These are phyloP conservation scores for Fusarium sp. DNA, from an alignment of 2,329 filamentous ascomycete genomes.

Conservation along the genomic window DNA sequence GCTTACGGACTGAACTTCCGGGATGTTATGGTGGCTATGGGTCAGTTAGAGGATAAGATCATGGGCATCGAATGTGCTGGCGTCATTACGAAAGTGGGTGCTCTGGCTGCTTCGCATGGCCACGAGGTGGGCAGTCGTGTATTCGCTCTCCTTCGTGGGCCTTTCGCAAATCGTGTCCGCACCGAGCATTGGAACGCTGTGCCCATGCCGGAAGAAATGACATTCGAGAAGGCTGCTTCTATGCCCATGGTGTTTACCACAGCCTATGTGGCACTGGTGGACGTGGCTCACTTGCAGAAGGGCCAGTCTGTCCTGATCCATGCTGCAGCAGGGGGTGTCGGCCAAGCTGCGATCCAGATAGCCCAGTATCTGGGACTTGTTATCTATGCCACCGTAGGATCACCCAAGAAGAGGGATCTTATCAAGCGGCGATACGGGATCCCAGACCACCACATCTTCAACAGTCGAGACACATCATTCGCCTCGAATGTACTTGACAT, in stretches of 20 bases:
- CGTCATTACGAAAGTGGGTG: too few species aligned
- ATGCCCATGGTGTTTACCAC: constrained; percentile 23
- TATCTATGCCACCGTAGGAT: constrained; percentile 52
- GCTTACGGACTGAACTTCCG: constrained; percentile 2
- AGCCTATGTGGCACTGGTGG: constrained; percentile 20
- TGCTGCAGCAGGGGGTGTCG: constrained; percentile 36
- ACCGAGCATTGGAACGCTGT: neutral
- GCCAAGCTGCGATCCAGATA: constrained; percentile 50
- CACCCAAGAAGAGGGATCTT: constrained; percentile 44
- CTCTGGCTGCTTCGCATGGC: neutral
- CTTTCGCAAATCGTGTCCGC: neutral
- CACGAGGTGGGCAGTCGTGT: constrained; percentile 16
- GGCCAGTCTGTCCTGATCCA: constrained; percentile 51
- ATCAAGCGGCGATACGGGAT: neutral
- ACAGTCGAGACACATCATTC: constrained; percentile 1
- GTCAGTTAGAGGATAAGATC: neutral
- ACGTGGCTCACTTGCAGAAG: constrained; percentile 7
- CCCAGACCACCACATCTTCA: constrained; percentile 1
- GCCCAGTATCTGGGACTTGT: constrained; percentile 37
- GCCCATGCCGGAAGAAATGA: constrained; percentile 16
- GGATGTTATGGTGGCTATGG: constrained; percentile 4
- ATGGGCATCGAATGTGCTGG: neutral
- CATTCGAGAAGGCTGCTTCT: constrained; percentile 22
- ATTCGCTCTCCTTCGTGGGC: neutral
- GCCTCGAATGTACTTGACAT: neutral